Conservation (phyloP, 345 rosid genomes). For the Melaleuca alternifolia region DNA sequence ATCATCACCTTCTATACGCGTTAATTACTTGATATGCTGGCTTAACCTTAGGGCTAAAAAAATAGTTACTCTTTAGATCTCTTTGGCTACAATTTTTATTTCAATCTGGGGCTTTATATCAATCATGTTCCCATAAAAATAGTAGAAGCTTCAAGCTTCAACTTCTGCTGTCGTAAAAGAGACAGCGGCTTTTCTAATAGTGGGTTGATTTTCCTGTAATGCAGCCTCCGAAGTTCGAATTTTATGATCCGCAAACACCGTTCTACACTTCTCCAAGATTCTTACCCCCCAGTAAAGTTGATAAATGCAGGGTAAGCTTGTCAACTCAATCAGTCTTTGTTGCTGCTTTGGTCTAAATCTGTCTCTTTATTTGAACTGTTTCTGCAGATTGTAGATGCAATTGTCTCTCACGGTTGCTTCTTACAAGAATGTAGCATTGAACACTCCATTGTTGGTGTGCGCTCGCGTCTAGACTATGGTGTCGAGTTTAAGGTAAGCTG, state of each 20-base stretch:
- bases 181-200: neutral
- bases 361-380: neutral
- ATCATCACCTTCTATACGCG: neutral
- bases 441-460: slow-evolving; percentile 84
- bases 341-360: slow-evolving; percentile 1
- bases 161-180: neutral
- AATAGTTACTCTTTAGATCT: neutral
- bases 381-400: slow-evolving; percentile 65
- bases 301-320: slow-evolving; percentile 56
- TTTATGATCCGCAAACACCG: slow-evolving; percentile 83
- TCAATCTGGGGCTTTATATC: neutral
- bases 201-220: neutral
- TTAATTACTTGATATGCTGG: neutral
- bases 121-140: neutral
- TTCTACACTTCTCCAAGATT: slow-evolving; percentile 93
- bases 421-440: slow-evolving; percentile 65
- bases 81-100: neutral
- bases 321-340: neutral
- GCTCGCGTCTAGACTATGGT: slow-evolving; percentile 79
- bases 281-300: slow-evolving; percentile 80
- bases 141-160: neutral
- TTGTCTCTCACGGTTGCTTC: slow-evolving; percentile 97
- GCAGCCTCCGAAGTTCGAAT: slow-evolving; percentile 75
- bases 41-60: neutral
- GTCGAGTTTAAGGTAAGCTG: slow-evolving; percentile 66